Conservation (phyloP, 1,139 yeast species). For the Lipomyces yarrowii region DNA sequence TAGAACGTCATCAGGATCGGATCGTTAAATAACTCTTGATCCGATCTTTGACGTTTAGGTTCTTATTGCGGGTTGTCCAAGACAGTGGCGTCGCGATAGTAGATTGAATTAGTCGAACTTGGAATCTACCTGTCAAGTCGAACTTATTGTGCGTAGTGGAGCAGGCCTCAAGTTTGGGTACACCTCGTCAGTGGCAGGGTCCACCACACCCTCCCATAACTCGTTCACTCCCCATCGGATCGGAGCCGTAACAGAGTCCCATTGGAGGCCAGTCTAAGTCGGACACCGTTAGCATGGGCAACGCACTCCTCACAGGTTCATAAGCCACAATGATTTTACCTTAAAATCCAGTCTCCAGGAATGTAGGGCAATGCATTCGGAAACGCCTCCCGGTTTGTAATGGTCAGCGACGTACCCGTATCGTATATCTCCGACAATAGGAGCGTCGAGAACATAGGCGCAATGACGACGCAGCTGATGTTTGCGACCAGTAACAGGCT, state of each 20-base stretch:
- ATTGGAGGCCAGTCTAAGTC: slow-evolving; percentile 7
- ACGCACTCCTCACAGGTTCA: no score
- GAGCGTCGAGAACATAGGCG: slow-evolving; percentile 33
- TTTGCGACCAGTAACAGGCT: slow-evolving; percentile 50
- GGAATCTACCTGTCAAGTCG: not conserved
- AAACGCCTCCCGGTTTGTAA: not conserved
- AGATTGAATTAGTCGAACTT: not conserved
- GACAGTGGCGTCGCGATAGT: not conserved
- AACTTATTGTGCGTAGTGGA: not conserved
- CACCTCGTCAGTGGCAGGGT: not conserved
- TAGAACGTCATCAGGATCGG: no score
- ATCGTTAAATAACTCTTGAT: no score
- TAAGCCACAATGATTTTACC: slow-evolving; percentile 3
- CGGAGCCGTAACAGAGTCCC: slow-evolving; percentile 14
- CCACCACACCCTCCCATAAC: slow-evolving; percentile 8
- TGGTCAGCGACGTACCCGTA: slow-evolving; percentile 10
- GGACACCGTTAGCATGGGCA: not conserved
- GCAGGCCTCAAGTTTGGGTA: not conserved
- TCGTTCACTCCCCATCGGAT: not conserved
- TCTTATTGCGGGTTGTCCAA: no score
- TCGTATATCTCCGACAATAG: slow-evolving; percentile 37
- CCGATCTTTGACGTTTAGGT: no score
- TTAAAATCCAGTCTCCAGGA: slow-evolving; percentile 22
- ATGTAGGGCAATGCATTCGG: slow-evolving; percentile 23
- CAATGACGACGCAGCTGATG: slow-evolving; percentile 51